Evolutionary conservation across 495 filamentous ascomycete species (phyloP).

Genomic region (Penicillium lagena): DNA sequence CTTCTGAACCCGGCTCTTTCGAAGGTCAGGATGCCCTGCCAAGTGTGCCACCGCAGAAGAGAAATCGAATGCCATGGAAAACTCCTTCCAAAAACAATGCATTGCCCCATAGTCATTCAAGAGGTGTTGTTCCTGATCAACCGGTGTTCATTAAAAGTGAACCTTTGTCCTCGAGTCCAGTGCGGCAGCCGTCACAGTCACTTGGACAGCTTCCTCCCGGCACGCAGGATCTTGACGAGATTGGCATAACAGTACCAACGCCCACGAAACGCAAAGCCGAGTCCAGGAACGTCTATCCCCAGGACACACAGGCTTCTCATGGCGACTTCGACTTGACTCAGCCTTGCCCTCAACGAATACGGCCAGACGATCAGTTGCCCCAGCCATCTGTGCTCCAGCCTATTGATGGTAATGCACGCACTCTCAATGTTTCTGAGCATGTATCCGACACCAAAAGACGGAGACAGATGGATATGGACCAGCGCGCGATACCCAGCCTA

Average conservation of each 20-base stretch:
- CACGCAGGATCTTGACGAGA: conserved; percentile 71
- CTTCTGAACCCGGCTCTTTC: conserved; percentile 18
- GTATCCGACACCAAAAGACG: neutral
- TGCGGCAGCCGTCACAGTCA: conserved; percentile 21
- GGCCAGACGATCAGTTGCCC: neutral
- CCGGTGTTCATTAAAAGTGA: conserved; percentile 26
- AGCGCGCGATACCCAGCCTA: conserved; percentile 20
- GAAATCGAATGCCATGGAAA: conserved; percentile 9
- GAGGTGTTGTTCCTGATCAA: conserved; percentile 1
- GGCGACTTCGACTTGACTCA: too few species aligned
- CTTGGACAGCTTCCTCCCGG: conserved; percentile 11
- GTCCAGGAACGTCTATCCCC: conserved; percentile 2
- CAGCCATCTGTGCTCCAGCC: conserved; percentile 13
- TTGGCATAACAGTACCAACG: conserved; percentile 54
- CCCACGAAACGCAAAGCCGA: conserved; percentile 49
- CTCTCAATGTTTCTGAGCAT: neutral
- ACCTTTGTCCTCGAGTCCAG: conserved; percentile 23
- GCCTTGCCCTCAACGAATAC: neutral
- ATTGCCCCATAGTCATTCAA: neutral
- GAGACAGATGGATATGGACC: conserved; percentile 5
- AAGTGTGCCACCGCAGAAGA: conserved; percentile 15
- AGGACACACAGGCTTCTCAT: neutral
- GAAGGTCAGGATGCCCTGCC: conserved; percentile 29
- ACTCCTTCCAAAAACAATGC: neutral
- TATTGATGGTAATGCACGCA: conserved; percentile 15